Base-by-base conservation (phyloP, 192 early-diverging fungal species). In the Linnemannia schmuckeri region DNA sequence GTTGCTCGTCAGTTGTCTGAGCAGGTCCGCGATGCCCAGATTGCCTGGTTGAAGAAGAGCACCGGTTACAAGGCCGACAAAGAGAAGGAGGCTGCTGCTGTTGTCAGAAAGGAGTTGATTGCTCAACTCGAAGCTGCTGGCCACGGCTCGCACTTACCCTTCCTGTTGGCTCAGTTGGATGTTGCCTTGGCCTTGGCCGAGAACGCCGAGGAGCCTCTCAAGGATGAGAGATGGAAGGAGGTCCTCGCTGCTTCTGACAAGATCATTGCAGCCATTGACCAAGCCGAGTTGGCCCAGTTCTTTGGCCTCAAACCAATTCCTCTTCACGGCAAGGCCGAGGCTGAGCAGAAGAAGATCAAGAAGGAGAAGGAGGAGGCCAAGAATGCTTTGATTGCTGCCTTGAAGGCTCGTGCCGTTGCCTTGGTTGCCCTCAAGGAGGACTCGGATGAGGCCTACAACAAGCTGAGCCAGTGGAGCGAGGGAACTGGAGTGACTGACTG, bases 21-120 rank as follows among this genome's bases (percentile, higher is more conserved):
- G 76, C 93, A 93, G 20, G 85, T 97, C 46, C 90, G 96, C 33
- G 95, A 97, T 84, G 81, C 96, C 35, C 94, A 96, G 81, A 92
- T 99, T 44, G 87, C 93, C 5, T 93, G 93, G 89, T 77, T 99
- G 68, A 96, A 96, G 88, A 98, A 98, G 90, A 80, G 95, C 42
- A 69, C 72, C 1, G 85, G 76, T 6, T 87, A 92, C 89, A 85
- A 81, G 76, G 78, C 85, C 0, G 85, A 87, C 4, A 87, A 87
- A 54, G 85, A 87, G 76, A 87, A 87, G 66, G 88, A 89, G 17
- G 89, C 91, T 2, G 93, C 92, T 38, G 93, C 91, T 24, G 79
- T 30, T 6, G 91, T 91, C 22, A 93, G 95, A 46, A 85, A 89
- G 55, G 86, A 88, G 35, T 61, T 96, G 41, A 55, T 94, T 33